These are phyloP conservation scores for Xylaria venustula DNA, from an alignment of 495 filamentous ascomycete genomes.

Conservation along the genomic window DNA sequence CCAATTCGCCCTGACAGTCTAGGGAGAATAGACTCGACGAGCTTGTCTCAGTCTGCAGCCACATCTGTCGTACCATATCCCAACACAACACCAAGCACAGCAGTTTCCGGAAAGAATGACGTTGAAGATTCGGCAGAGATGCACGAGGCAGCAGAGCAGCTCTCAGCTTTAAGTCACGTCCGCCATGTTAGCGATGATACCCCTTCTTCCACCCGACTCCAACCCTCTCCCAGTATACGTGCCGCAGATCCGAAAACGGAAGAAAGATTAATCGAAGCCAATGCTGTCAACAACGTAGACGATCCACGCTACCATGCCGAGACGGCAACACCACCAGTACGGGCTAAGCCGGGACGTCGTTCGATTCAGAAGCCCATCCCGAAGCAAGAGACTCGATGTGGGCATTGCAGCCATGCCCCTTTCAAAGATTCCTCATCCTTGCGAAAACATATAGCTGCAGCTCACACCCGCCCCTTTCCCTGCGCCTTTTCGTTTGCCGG, in stretches of 20 bases:
- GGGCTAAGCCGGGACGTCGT: constrained; percentile 42
- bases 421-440: constrained; percentile 59
- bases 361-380: constrained; percentile 50
- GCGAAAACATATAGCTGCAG: constrained; percentile 59
- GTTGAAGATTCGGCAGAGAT: constrained; percentile 59
- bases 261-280: constrained; percentile 41
- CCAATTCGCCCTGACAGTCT: constrained; percentile 30
- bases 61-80: constrained; percentile 21
- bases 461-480: constrained; percentile 69
- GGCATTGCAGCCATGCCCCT: constrained; percentile 53
- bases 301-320: constrained; percentile 37
- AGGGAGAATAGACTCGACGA: constrained; percentile 22
- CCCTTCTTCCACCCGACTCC: constrained; percentile 22
- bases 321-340: constrained; percentile 38
- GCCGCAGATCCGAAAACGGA: constrained; percentile 26
- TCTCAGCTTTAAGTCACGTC: constrained; percentile 58
- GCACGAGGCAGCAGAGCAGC: constrained; percentile 58
- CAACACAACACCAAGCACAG: constrained; percentile 19
- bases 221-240: constrained; percentile 15
- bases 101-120: constrained; percentile 41
- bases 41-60: constrained; percentile 16
- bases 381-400: constrained; percentile 55
- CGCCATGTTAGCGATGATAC: constrained; percentile 46
- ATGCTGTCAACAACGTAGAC: constrained; percentile 42
- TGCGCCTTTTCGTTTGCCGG: constrained; percentile 84